Percentiles rank a stretch among this genome's conserved stretches.
Evolutionary conservation across 805 yeast genomes (phyloP).

Genomic region (Ogataea methanolica): DNA sequence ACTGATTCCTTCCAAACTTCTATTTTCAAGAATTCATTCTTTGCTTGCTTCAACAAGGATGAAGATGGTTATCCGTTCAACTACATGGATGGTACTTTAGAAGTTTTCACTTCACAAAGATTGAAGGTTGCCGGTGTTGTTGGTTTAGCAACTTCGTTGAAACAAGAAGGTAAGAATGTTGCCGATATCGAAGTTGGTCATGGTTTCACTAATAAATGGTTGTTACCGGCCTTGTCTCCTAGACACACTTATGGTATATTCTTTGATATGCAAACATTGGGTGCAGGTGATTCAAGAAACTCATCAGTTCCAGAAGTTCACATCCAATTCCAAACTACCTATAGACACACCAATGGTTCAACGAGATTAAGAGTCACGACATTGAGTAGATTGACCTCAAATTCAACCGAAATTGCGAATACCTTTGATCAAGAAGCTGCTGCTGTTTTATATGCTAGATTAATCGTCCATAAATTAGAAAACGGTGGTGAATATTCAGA

Average conservation of each 20-base stretch:
- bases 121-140: slow-evolving; percentile 88
- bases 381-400: slow-evolving; percentile 50
- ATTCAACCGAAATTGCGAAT: slow-evolving; percentile 44
- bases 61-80: slow-evolving; percentile 79
- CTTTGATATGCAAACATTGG: slow-evolving; percentile 69
- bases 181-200: slow-evolving; percentile 92
- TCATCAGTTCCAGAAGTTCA: slow-evolving; percentile 33
- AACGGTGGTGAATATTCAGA: slow-evolving; percentile 75
- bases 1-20: slow-evolving; percentile 94
- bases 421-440: slow-evolving; percentile 99
- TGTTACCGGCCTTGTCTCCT: slow-evolving; percentile 79
- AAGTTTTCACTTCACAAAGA: slow-evolving; percentile 82
- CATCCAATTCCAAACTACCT: slow-evolving; percentile 80
- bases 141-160: slow-evolving; percentile 83
- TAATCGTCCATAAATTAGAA: slow-evolving; percentile 84
- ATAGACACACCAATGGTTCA: slow-evolving; percentile 94
- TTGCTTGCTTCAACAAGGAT: slow-evolving; percentile 83
- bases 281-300: slow-evolving; percentile 39
- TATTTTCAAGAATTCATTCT: slow-evolving; percentile 86
- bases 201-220: slow-evolving; percentile 90
- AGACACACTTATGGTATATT: slow-evolving; percentile 84
- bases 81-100: slow-evolving; percentile 87
- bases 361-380: slow-evolving; percentile 90
- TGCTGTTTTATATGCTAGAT: slow-evolving; percentile 86
- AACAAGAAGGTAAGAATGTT: slow-evolving; percentile 65